Base-by-base conservation (phyloP, 1,284 basidiomycete species). In the Xerocomus cyaneibrunnescens region DNA sequence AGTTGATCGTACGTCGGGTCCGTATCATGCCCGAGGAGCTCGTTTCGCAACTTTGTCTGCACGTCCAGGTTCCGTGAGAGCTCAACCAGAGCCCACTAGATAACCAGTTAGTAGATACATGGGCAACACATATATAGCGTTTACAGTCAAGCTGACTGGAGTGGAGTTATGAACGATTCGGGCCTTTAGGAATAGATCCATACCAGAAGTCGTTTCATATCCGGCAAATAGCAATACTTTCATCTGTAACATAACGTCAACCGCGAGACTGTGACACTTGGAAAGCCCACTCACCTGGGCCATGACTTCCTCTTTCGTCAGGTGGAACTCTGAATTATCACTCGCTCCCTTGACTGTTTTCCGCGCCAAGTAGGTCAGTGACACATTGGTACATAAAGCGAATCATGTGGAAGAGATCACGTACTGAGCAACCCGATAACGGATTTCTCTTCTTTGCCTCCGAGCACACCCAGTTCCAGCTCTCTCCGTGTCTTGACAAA, bases 241-340 rank as follows among this genome's bases (percentile, higher is more conserved):
- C 69, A 74, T 69, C 68, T 71, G 34, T 16, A 12, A 47, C 16
- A 8, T 1, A 4, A 16, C 2, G 21, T 32, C 12, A 17, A 22
- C 9, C 6, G 22, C 1, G 6, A 13, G 22, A 9, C 2, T 34
- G 34, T 16, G 13, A 37, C 16, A 7, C 7, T n/a, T 21, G 32
- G 7, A 17, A 31, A 35, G n/a, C 17, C 37, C 10, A 19, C 45
- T 41, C 48, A 68, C 72, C 72, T 85, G 81, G 2, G 86, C 81
- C 45, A 84, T 59, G 17, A 91, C 79, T 63, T 93, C 89, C 14
- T 82, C 81, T 45, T 81, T 75, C 3, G 80, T 76, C 74, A 91
- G 75, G 37, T 71, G 72, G 43, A 80, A 62, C 19, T 72, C 71
- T 0, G 72, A 66, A 23, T 69, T 67, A 0, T 60, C 55, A 36